Evolutionary conservation across 495 filamentous ascomycete genomes (phyloP).

Genomic region (Aspergillus sclerotioniger): DNA sequence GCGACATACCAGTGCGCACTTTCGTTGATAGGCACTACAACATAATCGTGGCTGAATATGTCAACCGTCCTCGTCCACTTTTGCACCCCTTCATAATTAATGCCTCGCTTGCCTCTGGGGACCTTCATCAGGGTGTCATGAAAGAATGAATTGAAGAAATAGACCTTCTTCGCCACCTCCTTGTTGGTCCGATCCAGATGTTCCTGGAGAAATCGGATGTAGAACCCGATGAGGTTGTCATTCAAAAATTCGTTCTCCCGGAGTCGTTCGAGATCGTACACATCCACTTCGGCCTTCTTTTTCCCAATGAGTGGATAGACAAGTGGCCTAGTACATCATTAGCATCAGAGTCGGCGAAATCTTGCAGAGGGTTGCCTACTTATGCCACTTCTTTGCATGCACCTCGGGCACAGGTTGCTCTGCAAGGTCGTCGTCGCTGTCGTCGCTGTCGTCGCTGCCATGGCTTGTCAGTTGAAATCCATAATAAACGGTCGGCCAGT

Average conservation of each 20-base stretch:
- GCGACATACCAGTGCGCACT: slow-evolving; percentile 89
- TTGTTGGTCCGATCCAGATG: slow-evolving; percentile 54
- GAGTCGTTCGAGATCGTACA: slow-evolving; percentile 73
- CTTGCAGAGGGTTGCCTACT: slow-evolving; percentile 1
- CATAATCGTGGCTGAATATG: slow-evolving; percentile 80
- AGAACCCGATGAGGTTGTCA: slow-evolving; percentile 87
- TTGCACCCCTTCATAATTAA: slow-evolving; percentile 80
- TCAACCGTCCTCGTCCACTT: slow-evolving; percentile 88
- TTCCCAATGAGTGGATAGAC: slow-evolving; percentile 67
- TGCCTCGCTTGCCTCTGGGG: slow-evolving; percentile 52
- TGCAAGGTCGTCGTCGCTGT: slow-evolving; percentile 16
- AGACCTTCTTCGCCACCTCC: slow-evolving; percentile 61
- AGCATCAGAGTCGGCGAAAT: not conserved
- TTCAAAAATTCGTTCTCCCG: slow-evolving; percentile 87
- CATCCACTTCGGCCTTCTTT: slow-evolving; percentile 72
- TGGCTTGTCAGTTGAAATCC: not conserved
- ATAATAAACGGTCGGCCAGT: not conserved
- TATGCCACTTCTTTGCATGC: slow-evolving; percentile 28
- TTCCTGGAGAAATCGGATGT: slow-evolving; percentile 72
- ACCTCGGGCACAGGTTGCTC: slow-evolving; percentile 13
- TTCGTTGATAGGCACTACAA: slow-evolving; percentile 91
- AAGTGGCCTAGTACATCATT: slow-evolving; percentile 50
- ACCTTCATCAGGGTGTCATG: slow-evolving; percentile 68
- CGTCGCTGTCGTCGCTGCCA: slow-evolving; percentile 16
- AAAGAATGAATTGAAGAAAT: slow-evolving; percentile 93